Evolutionary conservation across 768 basidiomycete species (phyloP).

Genomic region (Lyophyllum atratum): DNA sequence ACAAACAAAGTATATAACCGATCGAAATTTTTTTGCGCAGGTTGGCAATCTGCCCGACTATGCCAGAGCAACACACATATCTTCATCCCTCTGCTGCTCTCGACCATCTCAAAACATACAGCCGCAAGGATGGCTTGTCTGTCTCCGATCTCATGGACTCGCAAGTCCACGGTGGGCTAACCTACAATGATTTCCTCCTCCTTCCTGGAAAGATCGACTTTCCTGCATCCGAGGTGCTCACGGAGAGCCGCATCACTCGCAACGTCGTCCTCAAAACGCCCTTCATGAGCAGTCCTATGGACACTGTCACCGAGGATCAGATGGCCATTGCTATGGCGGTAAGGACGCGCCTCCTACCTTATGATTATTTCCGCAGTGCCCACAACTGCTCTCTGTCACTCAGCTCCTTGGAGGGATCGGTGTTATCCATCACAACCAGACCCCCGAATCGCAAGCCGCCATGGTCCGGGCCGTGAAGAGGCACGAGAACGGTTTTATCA

Average conservation of each 20-base stretch:
- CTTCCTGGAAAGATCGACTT: slow-evolving; percentile 97
- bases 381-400: slow-evolving; percentile 17
- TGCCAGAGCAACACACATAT: slow-evolving; percentile 27
- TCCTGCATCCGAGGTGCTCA: slow-evolving; percentile 73
- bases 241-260: slow-evolving; percentile 86
- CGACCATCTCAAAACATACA: slow-evolving; percentile 73
- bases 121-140: slow-evolving; percentile 78
- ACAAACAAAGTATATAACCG: slow-evolving; percentile 16
- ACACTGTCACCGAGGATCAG: slow-evolving; percentile 95
- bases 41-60: slow-evolving; percentile 22
- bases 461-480: slow-evolving; percentile 99
- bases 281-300: slow-evolving; percentile 98
- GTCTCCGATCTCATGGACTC: slow-evolving; percentile 88
- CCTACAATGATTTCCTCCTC: slow-evolving; percentile 96
- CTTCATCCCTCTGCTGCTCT: slow-evolving; percentile 77
- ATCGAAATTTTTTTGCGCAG: slow-evolving; percentile 11
- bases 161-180: slow-evolving; percentile 83
- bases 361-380: slow-evolving; percentile 7
- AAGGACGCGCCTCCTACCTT: slow-evolving; percentile 32
- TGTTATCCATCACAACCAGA: slow-evolving; percentile 97
- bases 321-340: slow-evolving; percentile 95
- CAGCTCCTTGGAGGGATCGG: slow-evolving; percentile 94
- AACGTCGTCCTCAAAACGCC: slow-evolving; percentile 94
- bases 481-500: slow-evolving; percentile 98
- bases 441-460: slow-evolving; percentile 81